A percentile compares a stretch with the other conserved stretches of the same genome.
Evolutionary conservation across 768 basidiomycete genomes (phyloP).

Genomic region (Termitomyces sp.): DNA sequence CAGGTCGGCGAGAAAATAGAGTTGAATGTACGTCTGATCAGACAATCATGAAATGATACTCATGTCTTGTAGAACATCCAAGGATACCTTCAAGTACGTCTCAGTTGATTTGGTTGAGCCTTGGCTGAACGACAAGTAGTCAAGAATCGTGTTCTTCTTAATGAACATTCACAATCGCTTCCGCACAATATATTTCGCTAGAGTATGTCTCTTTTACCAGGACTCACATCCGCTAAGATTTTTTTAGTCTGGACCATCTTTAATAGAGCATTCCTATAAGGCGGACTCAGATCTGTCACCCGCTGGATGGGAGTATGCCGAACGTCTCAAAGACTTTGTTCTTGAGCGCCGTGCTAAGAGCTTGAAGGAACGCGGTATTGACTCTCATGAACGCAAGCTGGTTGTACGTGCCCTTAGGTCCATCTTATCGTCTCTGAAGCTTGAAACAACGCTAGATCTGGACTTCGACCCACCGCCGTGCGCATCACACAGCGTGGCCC

Average conservation of each 20-base stretch:
- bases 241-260: conserved; percentile 88
- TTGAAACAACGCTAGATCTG: conserved; percentile 62
- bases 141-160: conserved; percentile 94
- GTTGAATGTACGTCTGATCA: conserved; percentile 64
- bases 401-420: conserved; percentile 47
- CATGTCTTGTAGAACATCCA: conserved; percentile 59
- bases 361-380: conserved; percentile 66
- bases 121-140: conserved; percentile 38
- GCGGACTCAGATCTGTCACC: conserved; percentile 96
- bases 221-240: not conserved
- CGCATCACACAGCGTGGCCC: conserved; percentile 96
- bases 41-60: not conserved
- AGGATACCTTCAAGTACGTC: conserved; percentile 77
- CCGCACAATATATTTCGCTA: conserved; percentile 93
- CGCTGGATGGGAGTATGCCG: conserved; percentile 94
- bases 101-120: not conserved
- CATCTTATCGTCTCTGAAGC: not conserved
- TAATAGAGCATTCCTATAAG: conserved; percentile 98
- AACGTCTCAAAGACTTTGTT: conserved; percentile 86
- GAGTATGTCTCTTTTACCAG: conserved; percentile 48
- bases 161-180: conserved; percentile 98
- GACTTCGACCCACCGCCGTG: conserved; percentile 92
- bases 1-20: conserved; percentile 95
- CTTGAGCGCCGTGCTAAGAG: conserved; percentile 76
- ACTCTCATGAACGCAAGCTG: conserved; percentile 55